A percentile compares a stretch with the other conserved stretches of the same genome.
Evolutionary conservation across 169 alveolate genomes (phyloP).

Genomic region (Fabrea salina): DNA sequence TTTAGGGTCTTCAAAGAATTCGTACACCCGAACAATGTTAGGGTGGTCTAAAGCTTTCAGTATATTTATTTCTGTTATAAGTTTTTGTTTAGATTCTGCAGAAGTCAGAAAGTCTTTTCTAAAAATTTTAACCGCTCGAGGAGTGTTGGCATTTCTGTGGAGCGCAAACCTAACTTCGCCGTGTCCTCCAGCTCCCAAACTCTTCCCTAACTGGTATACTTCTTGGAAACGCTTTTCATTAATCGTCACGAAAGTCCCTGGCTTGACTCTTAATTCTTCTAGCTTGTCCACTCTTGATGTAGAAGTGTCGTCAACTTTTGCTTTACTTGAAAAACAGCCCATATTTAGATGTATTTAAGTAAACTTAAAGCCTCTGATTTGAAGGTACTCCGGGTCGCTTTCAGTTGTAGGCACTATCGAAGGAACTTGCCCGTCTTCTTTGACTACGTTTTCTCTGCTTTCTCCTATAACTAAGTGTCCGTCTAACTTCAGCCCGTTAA

Average conservation of each 20-base stretch:
- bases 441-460: not conserved
- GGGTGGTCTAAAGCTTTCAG: conserved; percentile 57
- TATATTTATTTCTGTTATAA: conserved; percentile 59
- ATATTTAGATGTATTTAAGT: too few species aligned
- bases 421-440: conserved; percentile 19
- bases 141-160: conserved; percentile 37
- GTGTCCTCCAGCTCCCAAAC: not conserved
- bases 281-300: not conserved
- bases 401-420: not conserved
- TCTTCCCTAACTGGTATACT: not conserved
- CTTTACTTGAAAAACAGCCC: too few species aligned
- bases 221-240: conserved; percentile 7
- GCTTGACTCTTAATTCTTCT: not conserved
- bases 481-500: not conserved
- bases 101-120: conserved; percentile 57
- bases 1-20: conserved; percentile 41
- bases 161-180: conserved; percentile 8
- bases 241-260: not conserved
- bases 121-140: conserved; percentile 72
- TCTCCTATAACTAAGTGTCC: not conserved
- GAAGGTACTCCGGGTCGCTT: conserved; percentile 12
- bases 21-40: conserved; percentile 53
- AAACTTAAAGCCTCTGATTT: conserved; percentile 26
- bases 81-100: conserved; percentile 49
- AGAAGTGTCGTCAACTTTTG: not conserved